Evolutionary conservation across 1,284 basidiomycete species (phyloP).

Genomic region (Peniophora sp.): DNA sequence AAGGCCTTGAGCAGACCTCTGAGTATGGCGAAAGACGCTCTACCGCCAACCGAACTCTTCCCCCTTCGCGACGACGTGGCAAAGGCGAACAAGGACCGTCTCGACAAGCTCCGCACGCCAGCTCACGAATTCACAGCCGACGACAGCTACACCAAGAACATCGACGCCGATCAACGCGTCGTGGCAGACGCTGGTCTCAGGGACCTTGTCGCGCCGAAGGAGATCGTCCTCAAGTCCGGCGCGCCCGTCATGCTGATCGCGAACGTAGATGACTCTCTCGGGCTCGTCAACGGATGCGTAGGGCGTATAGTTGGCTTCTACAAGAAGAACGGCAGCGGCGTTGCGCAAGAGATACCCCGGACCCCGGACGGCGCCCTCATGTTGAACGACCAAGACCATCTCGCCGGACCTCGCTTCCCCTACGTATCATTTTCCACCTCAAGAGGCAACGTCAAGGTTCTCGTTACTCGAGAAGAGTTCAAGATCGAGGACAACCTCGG

Average conservation of each 20-base stretch:
- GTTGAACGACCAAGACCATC: slow-evolving; percentile 17
- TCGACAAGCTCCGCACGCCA: slow-evolving; percentile 11
- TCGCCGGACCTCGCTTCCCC: slow-evolving; percentile 48
- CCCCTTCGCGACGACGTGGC: slow-evolving; percentile 64
- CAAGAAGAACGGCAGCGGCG: slow-evolving; percentile 19
- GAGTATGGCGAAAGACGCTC: slow-evolving; percentile 28
- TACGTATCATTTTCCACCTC: slow-evolving; percentile 74
- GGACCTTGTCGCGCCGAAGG: slow-evolving; percentile 51
- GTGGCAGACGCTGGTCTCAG: slow-evolving; percentile 40
- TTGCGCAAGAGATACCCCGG: slow-evolving; percentile 21
- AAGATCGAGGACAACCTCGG: slow-evolving; percentile 38
- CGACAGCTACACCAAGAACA: too few relatives aligned
- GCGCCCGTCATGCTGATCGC: slow-evolving; percentile 69
- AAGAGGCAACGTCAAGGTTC: slow-evolving; percentile 56
- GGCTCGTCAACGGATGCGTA: slow-evolving; percentile 71
- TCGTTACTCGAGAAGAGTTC: slow-evolving; percentile 29
- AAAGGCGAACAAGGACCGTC: slow-evolving; percentile 38
- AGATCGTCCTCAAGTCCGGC: slow-evolving; percentile 50
- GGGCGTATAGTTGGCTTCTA: slow-evolving; percentile 56
- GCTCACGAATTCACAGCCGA: slow-evolving; percentile 9
- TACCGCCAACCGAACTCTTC: slow-evolving; percentile 53
- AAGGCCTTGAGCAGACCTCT: slow-evolving; percentile 32
- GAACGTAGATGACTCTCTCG: slow-evolving; percentile 55
- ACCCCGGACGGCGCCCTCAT: slow-evolving; percentile 27
- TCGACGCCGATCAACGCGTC: slow-evolving; percentile 12